Evolutionary conservation across 2,329 filamentous ascomycete species (phyloP).

Genomic region (Penicillium sp.): DNA sequence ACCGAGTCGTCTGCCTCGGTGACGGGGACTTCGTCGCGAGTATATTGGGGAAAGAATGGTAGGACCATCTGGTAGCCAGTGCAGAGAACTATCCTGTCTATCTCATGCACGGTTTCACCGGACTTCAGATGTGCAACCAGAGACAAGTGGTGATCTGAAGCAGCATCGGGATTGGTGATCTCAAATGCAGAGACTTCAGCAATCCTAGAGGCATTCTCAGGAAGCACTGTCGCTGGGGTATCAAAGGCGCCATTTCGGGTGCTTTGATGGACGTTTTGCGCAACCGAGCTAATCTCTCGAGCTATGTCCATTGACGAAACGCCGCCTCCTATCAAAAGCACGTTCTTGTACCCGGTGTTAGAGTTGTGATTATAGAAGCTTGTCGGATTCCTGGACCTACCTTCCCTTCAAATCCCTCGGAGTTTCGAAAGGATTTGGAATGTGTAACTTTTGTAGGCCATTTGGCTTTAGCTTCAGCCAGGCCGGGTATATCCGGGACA

Average conservation of each 20-base stretch:
- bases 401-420: slow-evolving; percentile 52
- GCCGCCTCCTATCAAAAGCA: slow-evolving; percentile 56
- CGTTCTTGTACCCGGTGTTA: slow-evolving; percentile 39
- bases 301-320: slow-evolving; percentile 57
- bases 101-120: slow-evolving; percentile 52
- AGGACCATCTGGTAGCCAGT: slow-evolving; percentile 68
- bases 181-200: slow-evolving; percentile 53
- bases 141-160: slow-evolving; percentile 43
- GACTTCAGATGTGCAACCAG: slow-evolving; percentile 53
- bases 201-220: slow-evolving; percentile 53
- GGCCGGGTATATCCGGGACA: slow-evolving; percentile 50
- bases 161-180: slow-evolving; percentile 1
- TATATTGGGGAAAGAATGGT: slow-evolving; percentile 59
- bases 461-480: slow-evolving; percentile 46
- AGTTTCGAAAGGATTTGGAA: slow-evolving; percentile 52
- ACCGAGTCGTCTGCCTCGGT: slow-evolving; percentile 52
- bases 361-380: too few species aligned
- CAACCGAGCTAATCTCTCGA: slow-evolving; percentile 49
- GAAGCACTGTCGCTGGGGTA: slow-evolving; percentile 53
- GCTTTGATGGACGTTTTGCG: slow-evolving; percentile 52
- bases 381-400: slow-evolving; percentile 29
- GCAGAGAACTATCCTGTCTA: slow-evolving; percentile 62
- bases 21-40: slow-evolving; percentile 45
- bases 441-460: slow-evolving; percentile 50
- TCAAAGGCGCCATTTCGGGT: slow-evolving; percentile 62